A percentile compares a stretch with the other conserved stretches of the same genome.
phyloP scores from a whole-genome alignment of 2,329 filamentous ascomycete genomes.

The Shiraia sp. region DNA sequence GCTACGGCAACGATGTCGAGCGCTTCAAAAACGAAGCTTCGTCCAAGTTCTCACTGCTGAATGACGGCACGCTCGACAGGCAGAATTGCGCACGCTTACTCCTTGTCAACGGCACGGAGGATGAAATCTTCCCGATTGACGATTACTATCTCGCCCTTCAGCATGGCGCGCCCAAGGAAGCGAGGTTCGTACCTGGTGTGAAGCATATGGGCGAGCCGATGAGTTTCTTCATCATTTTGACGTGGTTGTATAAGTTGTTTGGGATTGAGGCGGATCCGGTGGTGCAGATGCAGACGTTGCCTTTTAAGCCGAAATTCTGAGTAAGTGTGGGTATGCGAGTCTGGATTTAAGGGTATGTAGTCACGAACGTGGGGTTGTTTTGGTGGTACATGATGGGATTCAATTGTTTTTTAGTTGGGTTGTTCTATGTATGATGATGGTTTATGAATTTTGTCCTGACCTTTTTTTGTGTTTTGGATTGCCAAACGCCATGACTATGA shows the following conservation, averaged over 20 bases:
- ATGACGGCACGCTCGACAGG: constrained; percentile 59
- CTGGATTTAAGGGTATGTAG: too few species aligned
- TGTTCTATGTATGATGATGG: too few species aligned
- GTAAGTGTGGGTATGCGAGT: too few species aligned
- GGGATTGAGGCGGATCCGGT: constrained; percentile 48
- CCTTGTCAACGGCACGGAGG: constrained; percentile 61
- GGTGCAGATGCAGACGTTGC: constrained; percentile 52
- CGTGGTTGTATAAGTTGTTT: constrained; percentile 55
- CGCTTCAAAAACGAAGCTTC: constrained; percentile 54
- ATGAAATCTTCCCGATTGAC: constrained; percentile 66
- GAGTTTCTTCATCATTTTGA: constrained; percentile 53
- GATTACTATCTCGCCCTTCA: constrained; percentile 60
- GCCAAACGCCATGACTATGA: too few species aligned
- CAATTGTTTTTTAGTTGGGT: too few species aligned
- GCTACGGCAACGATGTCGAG: constrained; percentile 42
- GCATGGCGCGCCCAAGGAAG: constrained; percentile 59
- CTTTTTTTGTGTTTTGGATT: too few species aligned
- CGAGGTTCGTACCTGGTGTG: constrained; percentile 47
- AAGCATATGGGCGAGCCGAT: constrained; percentile 59
- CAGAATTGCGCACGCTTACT: constrained; percentile 54
- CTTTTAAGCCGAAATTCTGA: constrained; percentile 53
- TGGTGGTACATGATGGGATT: too few species aligned
- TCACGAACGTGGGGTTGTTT: too few species aligned
- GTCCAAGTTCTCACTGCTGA: constrained; percentile 58
- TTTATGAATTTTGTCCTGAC: too few species aligned